Base-by-base conservation (phyloP, 1,284 basidiomycete genomes). In the Boletus semigastroideus region DNA sequence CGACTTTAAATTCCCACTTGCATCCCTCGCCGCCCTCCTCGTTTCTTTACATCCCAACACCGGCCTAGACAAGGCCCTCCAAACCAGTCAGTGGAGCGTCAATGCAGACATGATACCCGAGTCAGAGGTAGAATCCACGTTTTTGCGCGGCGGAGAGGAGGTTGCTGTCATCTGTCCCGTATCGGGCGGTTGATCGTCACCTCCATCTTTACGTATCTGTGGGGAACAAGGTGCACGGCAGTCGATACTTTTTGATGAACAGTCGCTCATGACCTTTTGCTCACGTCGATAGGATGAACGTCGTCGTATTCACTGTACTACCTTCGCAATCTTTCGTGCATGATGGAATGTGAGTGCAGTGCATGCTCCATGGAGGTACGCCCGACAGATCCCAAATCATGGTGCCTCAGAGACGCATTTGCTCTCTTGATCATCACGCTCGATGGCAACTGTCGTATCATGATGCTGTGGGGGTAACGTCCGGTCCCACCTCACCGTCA, bases 81-180 rank as follows among this genome's bases (percentile, higher is more conserved):
- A 75, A 49, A 69, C 72, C 37, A 86, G 84, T 59, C 78, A 79
- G 62, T 91, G 89, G 88, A 88, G 87, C 63, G 85, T 92, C 5
- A 74, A 91, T 62, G 85, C 80, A 48, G 88, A 89, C 67, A 89
- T 90, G 86, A 78, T 90, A 12, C 82, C 85, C n/a, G 76, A 84
- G 54, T 74, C 76, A 3, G 69, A 74, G 12, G 60, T 63, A 11
- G 36, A 3, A 7, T 54, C 67, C 10, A 70, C 78, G n/a, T 51
- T 73, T 13, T 66, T 92, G 41, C 76, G 69, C 37, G 87, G 87
- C 10, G 89, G 88, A 13, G 87, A 92, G 65, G 86, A 89, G 60
- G 81, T 92, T 5, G 89, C 85, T 19, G 77, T 91, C 30, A 92
- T 93, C 43, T 88, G 87, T 58, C 90, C 88, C 6, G 90, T 92